Evolutionary conservation across 805 yeast genomes (phyloP).

Genomic region (Saturnispora hagleri): DNA sequence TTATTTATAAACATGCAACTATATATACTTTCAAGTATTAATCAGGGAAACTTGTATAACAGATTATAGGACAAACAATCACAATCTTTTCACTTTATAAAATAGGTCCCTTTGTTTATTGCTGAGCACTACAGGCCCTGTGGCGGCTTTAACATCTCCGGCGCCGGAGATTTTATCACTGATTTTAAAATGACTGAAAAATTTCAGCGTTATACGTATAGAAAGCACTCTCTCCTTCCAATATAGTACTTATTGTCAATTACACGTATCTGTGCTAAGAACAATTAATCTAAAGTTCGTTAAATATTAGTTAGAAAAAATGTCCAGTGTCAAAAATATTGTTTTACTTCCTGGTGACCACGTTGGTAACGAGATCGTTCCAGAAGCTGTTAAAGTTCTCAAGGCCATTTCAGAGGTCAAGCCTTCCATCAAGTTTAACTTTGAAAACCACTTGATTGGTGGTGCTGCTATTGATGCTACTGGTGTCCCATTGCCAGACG

Average conservation of each 20-base stretch:
- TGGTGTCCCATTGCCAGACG: conserved; percentile 85
- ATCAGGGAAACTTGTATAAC: not conserved
- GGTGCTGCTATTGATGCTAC: conserved; percentile 98
- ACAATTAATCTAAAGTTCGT: not conserved
- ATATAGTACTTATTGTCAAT: not conserved
- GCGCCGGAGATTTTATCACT: not conserved
- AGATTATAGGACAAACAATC: not conserved
- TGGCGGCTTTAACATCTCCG: not conserved
- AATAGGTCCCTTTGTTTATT: not conserved
- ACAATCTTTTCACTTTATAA: not conserved
- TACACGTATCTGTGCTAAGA: not conserved
- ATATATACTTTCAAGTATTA: not conserved
- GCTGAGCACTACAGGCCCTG: not conserved
- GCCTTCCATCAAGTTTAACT: conserved; percentile 56
- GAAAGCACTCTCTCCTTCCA: not conserved
- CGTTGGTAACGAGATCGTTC: conserved; percentile 84
- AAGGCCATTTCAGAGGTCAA: conserved; percentile 59
- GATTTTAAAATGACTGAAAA: not conserved
- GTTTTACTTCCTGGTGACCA: conserved; percentile 96
- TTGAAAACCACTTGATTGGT: conserved; percentile 82
- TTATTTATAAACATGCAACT: not conserved
- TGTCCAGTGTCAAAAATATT: conserved; percentile 45
- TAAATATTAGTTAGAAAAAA: conserved; percentile 1
- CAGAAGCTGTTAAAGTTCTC: conserved; percentile 87
- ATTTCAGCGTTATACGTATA: not conserved